Conservation (phyloP, 2,329 filamentous ascomycete species). For the Lecanoromycetidae sp. region DNA sequence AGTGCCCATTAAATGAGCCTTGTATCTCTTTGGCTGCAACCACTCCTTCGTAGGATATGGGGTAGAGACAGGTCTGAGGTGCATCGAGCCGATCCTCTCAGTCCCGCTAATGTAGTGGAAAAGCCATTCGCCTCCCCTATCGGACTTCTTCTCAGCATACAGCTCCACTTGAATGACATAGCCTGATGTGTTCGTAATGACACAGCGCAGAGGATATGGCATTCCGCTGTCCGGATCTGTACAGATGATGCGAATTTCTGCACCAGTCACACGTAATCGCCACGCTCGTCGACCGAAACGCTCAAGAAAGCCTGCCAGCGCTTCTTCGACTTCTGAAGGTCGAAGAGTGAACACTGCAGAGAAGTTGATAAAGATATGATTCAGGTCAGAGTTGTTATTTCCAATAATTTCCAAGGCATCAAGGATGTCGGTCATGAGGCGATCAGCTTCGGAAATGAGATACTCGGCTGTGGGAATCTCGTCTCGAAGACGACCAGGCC, state of each 20-base stretch:
- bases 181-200: slow-evolving; percentile 96
- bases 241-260: slow-evolving; percentile 97
- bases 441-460: slow-evolving; percentile 90
- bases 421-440: slow-evolving; percentile 93
- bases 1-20: slow-evolving; percentile 97
- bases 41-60: slow-evolving; percentile 98
- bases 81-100: slow-evolving; percentile 90
- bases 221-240: slow-evolving; percentile 74
- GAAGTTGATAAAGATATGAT: slow-evolving; percentile 99
- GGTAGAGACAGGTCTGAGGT: slow-evolving; percentile 77
- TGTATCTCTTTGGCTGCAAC: slow-evolving; percentile 97
- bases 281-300: slow-evolving; percentile 90
- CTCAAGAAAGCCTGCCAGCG: slow-evolving; percentile 87
- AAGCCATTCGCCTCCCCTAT: slow-evolving; percentile 87
- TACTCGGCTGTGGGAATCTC: slow-evolving; percentile 99
- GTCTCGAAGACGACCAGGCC: slow-evolving; percentile 84
- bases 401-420: slow-evolving; percentile 97
- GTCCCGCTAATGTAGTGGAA: slow-evolving; percentile 97
- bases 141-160: slow-evolving; percentile 94
- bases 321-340: slow-evolving; percentile 81
- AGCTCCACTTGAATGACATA: slow-evolving; percentile 97
- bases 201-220: slow-evolving; percentile 83
- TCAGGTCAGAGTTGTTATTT: slow-evolving; percentile 97
- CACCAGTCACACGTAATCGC: slow-evolving; percentile 91
- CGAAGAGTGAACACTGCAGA: slow-evolving; percentile 88